These are phyloP conservation scores for Bacidia rubella DNA, from an alignment of 495 filamentous ascomycete genomes.

Conservation along the genomic window DNA sequence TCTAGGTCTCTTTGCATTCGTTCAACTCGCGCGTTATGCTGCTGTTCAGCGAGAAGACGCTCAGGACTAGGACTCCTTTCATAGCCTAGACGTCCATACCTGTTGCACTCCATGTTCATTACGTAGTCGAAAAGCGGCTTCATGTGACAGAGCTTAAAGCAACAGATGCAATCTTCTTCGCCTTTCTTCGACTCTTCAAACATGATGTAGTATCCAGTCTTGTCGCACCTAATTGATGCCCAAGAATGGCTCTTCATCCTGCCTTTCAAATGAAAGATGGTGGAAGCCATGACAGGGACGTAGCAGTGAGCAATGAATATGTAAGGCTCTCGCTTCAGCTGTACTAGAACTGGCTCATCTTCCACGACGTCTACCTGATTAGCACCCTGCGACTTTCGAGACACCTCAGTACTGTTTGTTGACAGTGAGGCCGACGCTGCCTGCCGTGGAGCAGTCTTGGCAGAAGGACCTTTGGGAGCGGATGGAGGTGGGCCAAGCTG, in stretches of 20 bases:
- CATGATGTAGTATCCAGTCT: slow-evolving; percentile 76
- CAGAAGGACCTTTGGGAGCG: slow-evolving; percentile 77
- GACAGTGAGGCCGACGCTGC: slow-evolving; percentile 31
- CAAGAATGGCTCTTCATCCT: slow-evolving; percentile 65
- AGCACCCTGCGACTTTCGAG: slow-evolving; percentile 30
- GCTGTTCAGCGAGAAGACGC: slow-evolving; percentile 36
- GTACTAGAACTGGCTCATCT: slow-evolving; percentile 44
- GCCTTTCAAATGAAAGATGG: slow-evolving; percentile 74
- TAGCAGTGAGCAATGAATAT: slow-evolving; percentile 79
- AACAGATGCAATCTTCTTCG: slow-evolving; percentile 64
- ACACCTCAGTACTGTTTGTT: slow-evolving; percentile 26
- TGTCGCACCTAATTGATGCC: slow-evolving; percentile 66
- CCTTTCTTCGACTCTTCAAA: slow-evolving; percentile 67
- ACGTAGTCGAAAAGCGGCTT: slow-evolving; percentile 77
- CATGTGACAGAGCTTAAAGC: slow-evolving; percentile 57
- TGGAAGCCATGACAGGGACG: slow-evolving; percentile 76
- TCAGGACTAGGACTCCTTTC: slow-evolving; percentile 49
- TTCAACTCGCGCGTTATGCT: slow-evolving; percentile 41
- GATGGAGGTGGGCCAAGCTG: slow-evolving; percentile 57
- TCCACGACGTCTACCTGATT: slow-evolving; percentile 39
- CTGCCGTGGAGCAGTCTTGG: slow-evolving; percentile 36
- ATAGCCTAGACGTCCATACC: slow-evolving; percentile 53
- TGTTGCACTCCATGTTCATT: slow-evolving; percentile 80
- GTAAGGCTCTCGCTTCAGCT: slow-evolving; percentile 71
- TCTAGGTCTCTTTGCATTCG: slow-evolving; percentile 55